These are phyloP conservation scores for Suillus alpinus DNA, from an alignment of 768 basidiomycete genomes.

Conservation along the genomic window DNA sequence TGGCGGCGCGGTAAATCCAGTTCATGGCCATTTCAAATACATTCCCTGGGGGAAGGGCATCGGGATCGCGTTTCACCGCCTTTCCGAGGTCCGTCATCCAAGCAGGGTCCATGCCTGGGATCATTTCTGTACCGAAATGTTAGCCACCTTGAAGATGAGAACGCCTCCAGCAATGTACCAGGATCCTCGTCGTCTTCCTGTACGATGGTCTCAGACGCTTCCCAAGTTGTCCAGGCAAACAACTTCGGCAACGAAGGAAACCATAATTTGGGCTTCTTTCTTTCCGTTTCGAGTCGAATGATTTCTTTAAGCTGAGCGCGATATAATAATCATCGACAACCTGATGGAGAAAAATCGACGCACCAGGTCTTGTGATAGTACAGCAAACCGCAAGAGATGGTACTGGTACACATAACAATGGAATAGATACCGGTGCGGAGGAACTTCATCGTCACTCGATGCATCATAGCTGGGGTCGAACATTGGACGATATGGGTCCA, in stretches of 20 bases:
- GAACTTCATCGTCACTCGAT: conserved; percentile 36
- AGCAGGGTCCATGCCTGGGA: conserved; percentile 52
- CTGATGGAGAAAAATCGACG: conserved; percentile 8
- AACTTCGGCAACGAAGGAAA: conserved; percentile 44
- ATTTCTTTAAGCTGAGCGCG: conserved; percentile 52
- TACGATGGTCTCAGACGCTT: conserved; percentile 41
- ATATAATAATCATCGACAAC: neutral
- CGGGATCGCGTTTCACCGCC: conserved; percentile 63
- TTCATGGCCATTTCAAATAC: conserved; percentile 50
- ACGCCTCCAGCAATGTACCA: conserved; percentile 22
- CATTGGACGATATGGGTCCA: conserved; percentile 59
- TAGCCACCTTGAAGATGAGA: neutral
- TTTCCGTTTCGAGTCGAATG: conserved; percentile 49
- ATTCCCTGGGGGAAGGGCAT: conserved; percentile 70
- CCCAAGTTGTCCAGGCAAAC: conserved; percentile 44
- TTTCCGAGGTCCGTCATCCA: conserved; percentile 50
- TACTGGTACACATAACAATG: conserved; percentile 73
- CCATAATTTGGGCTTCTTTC: conserved; percentile 49
- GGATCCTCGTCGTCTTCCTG: conserved; percentile 71
- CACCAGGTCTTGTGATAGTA: conserved; percentile 33
- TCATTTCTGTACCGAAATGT: conserved; percentile 36
- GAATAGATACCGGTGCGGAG: conserved; percentile 69
- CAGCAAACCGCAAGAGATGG: conserved; percentile 41
- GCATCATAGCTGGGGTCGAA: conserved; percentile 39
- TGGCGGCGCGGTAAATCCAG: conserved; percentile 38